Evolutionary conservation across 495 filamentous ascomycete species (phyloP).

Genomic region (Aspergillus ellipticus): DNA sequence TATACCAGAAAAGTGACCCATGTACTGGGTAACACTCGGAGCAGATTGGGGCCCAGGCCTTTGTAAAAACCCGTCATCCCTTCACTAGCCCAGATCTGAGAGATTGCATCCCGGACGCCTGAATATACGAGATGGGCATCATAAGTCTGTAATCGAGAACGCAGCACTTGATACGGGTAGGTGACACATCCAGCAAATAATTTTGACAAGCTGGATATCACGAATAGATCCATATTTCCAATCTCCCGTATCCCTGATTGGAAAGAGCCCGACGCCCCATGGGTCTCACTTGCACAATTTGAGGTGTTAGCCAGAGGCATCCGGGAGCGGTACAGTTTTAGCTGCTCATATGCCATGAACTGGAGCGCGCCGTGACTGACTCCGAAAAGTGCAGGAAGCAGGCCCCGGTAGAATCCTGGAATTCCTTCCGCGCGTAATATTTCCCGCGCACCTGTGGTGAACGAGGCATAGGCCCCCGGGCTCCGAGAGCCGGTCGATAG

Average conservation of each 20-base stretch:
- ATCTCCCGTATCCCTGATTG: slow-evolving; percentile 38
- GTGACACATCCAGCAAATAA: slow-evolving; percentile 80
- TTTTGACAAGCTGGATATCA: slow-evolving; percentile 77
- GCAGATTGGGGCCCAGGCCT: slow-evolving; percentile 80
- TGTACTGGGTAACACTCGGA: slow-evolving; percentile 87
- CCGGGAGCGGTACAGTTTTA: slow-evolving; percentile 58
- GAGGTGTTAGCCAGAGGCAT: slow-evolving; percentile 1
- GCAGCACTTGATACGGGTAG: slow-evolving; percentile 90
- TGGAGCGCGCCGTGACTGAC: slow-evolving; percentile 93
- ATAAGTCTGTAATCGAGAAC: slow-evolving; percentile 84
- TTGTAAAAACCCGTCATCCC: slow-evolving; percentile 87
- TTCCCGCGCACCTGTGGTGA: slow-evolving; percentile 61
- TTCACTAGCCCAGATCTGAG: slow-evolving; percentile 71
- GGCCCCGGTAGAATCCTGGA: slow-evolving; percentile 76
- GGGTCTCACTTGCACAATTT: background rate
- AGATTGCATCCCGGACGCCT: slow-evolving; percentile 66
- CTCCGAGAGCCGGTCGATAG: slow-evolving; percentile 69
- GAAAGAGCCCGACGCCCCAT: slow-evolving; percentile 1
- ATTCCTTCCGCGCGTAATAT: slow-evolving; percentile 68
- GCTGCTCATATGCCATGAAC: slow-evolving; percentile 90
- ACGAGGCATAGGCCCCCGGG: slow-evolving; percentile 77
- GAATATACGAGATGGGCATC: slow-evolving; percentile 63
- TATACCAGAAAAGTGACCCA: slow-evolving; percentile 99
- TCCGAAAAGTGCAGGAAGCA: slow-evolving; percentile 80
- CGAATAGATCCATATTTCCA: slow-evolving; percentile 71